phyloP scores from a whole-genome alignment of 352 stramenopile genomes.

The Pythium myriotylum region DNA sequence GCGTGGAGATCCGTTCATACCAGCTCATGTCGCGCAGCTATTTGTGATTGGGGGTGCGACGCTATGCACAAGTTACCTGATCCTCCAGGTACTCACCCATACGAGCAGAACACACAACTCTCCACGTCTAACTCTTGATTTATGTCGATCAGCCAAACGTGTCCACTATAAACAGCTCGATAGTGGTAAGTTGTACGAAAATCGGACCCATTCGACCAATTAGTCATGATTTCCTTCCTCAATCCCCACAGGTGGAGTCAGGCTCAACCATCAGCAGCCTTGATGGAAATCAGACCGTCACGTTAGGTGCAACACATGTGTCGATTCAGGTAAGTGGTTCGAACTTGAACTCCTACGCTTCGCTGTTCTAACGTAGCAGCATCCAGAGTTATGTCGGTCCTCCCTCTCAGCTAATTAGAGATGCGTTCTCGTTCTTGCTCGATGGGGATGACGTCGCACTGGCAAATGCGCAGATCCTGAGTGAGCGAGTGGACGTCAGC shows the following conservation, averaged over 20 bases:
- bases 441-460: conserved; percentile 19
- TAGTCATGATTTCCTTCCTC: no score
- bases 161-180: conserved; percentile 27
- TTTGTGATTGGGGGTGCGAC: conserved; percentile 71
- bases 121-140: neutral
- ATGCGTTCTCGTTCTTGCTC: conserved; percentile 20
- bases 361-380: no score
- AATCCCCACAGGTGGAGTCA: conserved; percentile 22
- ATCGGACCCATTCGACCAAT: no score
- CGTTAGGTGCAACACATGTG: conserved; percentile 20
- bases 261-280: conserved; percentile 17
- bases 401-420: conserved; percentile 10
- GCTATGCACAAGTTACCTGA: conserved; percentile 54
- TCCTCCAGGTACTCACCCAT: conserved; percentile 45
- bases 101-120: neutral
- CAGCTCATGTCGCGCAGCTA: conserved; percentile 53
- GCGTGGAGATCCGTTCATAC: conserved; percentile 53
- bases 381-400: conserved; percentile 32
- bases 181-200: conserved; percentile 27
- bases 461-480: conserved; percentile 26
- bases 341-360: no score
- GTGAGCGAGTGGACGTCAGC: conserved; percentile 8
- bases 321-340: conserved; percentile 24
- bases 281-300: conserved; percentile 21
- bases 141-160: conserved; percentile 15